A percentile compares a stretch with the other conserved stretches of the same genome.
Conservation (phyloP, 805 yeast genomes). For the Starmerella potacharoeniae region DNA sequence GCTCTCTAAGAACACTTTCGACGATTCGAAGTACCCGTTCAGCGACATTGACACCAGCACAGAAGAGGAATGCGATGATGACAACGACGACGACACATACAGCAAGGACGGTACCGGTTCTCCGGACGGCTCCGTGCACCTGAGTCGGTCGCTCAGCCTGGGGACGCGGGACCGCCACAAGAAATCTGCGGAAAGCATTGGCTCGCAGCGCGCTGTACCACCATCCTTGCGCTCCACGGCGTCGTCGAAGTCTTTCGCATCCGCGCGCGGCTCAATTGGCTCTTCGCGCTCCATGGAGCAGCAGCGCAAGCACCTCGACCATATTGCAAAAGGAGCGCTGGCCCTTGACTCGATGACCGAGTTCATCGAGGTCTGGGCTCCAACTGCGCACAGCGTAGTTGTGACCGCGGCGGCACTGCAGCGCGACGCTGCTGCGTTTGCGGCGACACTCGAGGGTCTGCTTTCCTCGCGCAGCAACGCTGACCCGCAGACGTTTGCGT, state of each 20-base stretch:
- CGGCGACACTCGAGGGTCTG: background rate
- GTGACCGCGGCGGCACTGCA: conserved; percentile 16
- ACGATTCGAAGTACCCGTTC: background rate
- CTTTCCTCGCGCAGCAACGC: background rate
- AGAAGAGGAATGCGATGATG: background rate
- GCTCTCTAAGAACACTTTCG: background rate
- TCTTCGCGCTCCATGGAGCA: background rate
- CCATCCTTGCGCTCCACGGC: background rate
- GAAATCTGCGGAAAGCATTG: background rate
- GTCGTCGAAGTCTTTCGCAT: background rate
- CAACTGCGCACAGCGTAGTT: conserved; percentile 14
- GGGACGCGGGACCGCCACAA: background rate
- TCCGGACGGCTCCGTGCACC: background rate
- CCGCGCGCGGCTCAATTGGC: background rate
- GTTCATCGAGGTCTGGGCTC: conserved; percentile 17
- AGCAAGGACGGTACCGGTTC: background rate
- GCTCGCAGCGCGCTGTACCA: background rate
- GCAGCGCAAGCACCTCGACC: conserved; percentile 7
- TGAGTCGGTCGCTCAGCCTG: background rate
- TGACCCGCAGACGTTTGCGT: conserved; percentile 17
- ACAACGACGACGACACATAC: background rate
- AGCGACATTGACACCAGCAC: conserved; percentile 1
- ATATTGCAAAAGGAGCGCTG: conserved; percentile 6
- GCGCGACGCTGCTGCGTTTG: conserved; percentile 18
- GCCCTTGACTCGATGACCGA: conserved; percentile 12